Evolutionary conservation across 2,329 filamentous ascomycete species (phyloP), one percentile per base, ranked within the genome.

Genomic region (Rhynchosporium graminicola): DNA sequence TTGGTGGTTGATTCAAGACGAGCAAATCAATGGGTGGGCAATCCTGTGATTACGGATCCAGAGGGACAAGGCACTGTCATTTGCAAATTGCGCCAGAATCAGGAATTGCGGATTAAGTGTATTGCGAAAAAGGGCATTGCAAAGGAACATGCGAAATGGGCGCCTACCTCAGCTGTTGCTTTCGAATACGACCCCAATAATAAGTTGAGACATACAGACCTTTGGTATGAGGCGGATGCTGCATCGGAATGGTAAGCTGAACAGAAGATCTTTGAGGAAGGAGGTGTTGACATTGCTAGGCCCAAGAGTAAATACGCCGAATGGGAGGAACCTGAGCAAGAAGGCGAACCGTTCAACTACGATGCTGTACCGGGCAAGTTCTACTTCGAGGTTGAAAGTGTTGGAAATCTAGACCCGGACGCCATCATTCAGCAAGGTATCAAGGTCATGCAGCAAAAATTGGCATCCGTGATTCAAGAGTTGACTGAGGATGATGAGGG

Each of bases 181-280:
- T 99, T 99, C 75, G 95, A 99, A 77, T 99, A 99, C 77, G 95
- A 99, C 75, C 95, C 95, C 64, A 90, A 96, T 77, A 99, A 99
- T 80, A 97, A 96, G 79, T 80, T 99, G 68, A 86, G 88, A 68
- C 95, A 99, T 77, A 82, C 95, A 61, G 91, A 96, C 73, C 86
- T 96, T 77, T 99, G 95, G 95, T 97, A 92, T 75, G 95, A 99
- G 80, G 85, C 88, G 69, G 90, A 96, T 77, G 78, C 91, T 1
- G 83, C 85, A 63, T 84, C 87, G 72, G 94, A 97, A 81, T 97
- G 93, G 93, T 96, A 79, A 76, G 87, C 78, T 50, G 20, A 20
- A 42, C 38, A 55, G 9, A 7, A 33, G 57, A 28, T 28, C 33
- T 58, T 47, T 29, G 58, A 52, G 42, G 13, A 55, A 38, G 3